A percentile compares a stretch with the other conserved stretches of the same genome.
Conservation (phyloP, 495 filamentous ascomycete species). For the Talaromyces trachyspermus region DNA sequence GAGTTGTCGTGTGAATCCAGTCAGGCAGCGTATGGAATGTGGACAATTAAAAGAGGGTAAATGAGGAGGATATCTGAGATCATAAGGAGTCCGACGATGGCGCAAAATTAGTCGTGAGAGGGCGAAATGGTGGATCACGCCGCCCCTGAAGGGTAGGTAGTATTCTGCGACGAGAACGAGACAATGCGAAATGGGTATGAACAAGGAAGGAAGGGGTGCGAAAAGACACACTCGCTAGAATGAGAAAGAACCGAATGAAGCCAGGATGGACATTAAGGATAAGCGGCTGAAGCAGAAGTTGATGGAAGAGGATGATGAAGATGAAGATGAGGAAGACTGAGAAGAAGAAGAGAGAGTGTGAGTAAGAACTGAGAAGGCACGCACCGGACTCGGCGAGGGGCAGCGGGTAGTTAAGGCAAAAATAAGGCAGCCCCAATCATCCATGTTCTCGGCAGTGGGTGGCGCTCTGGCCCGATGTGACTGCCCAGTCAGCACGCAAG, state of each 20-base stretch:
- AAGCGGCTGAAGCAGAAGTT: slow-evolving; percentile 6
- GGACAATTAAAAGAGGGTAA: neutral
- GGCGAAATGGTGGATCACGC: neutral
- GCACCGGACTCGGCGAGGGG: no score
- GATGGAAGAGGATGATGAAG: slow-evolving; percentile 6
- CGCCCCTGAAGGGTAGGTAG: neutral
- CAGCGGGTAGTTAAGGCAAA: no score
- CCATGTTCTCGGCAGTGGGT: no score
- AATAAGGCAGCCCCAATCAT: no score
- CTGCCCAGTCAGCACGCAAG: no score
- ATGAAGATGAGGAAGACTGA: slow-evolving; percentile 5
- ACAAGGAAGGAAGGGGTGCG: slow-evolving; percentile 9
- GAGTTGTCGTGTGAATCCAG: neutral
- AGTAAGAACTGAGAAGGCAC: neutral
- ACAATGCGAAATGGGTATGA: neutral
- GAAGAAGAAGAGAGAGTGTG: neutral
- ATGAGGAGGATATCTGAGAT: neutral
- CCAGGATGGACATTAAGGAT: slow-evolving; percentile 8
- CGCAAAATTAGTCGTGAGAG: neutral
- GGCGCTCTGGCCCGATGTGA: no score
- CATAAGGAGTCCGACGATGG: neutral
- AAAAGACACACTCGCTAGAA: slow-evolving; percentile 4
- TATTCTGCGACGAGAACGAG: neutral
- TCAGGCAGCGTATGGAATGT: neutral
- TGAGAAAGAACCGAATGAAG: neutral